Evolutionary conservation across 164 flowering plant genomes (phyloP), one percentile per base, ranked within the genome.

Genomic region (Vitis riparia): DNA sequence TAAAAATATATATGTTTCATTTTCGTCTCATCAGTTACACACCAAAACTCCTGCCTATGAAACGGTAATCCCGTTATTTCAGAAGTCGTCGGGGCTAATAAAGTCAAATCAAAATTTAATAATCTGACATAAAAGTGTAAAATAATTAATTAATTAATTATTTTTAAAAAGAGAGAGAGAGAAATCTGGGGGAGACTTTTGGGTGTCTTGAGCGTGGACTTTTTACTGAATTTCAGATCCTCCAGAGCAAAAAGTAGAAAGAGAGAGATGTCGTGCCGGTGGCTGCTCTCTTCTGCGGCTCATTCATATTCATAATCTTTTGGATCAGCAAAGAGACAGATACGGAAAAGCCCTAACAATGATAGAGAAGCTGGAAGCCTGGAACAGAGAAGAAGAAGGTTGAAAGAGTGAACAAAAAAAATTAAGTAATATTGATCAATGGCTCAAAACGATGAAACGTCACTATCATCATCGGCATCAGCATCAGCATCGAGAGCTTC

Each of bases 151-250:
- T 23, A 23, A 23, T 23, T 23, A 23, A 23, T 23, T 23, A 23
- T 23, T 23, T 23, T 23, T 1, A 23, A 1, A 23, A 1, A 23
- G 27, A 23, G 27, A 23, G 27, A 23, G 27, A 23, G 27, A 23
- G 27, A 23, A 23, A 23, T 23, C 27, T 23, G 27, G 27, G 27
- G 27, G 27, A 23, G 2, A 23, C 52, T 32, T 67, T 60, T 67
- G 48, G 10, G 71, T 73, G 32, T 67, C 65, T 57, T 72, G 49
- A 56, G 68, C 78, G 81, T 75, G 71, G 81, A 80, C 82, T 78
- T 78, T 78, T 73, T 53, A 53, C 74, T 64, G 12, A 50, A 60
- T 52, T 78, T 62, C 74, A 73, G 79, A 75, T 78, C 80, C 68
- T 51, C 59, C 19, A 32, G 65, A 2, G 29, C 59, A 49, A 23